These are phyloP conservation scores for Suhomyces sp. DNA, from an alignment of 805 yeast species.

Conservation along the genomic window DNA sequence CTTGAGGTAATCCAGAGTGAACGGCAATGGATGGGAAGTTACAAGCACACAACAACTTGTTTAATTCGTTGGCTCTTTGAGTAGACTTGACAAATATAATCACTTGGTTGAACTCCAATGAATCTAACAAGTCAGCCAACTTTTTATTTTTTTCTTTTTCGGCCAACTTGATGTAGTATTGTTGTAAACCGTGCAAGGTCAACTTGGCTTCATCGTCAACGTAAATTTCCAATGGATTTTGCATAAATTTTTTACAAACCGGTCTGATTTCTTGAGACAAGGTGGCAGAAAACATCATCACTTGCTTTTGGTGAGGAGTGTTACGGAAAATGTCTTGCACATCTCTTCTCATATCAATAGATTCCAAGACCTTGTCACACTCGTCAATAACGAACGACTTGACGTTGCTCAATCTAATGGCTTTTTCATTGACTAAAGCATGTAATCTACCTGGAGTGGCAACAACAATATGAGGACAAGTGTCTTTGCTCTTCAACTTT, in stretches of 20 bases:
- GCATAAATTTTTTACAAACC: constrained; percentile 96
- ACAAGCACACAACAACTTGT: constrained; percentile 82
- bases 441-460: constrained; percentile 98
- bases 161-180: constrained; percentile 83
- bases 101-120: constrained; percentile 95
- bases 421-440: constrained; percentile 89
- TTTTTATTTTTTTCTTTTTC: constrained; percentile 93
- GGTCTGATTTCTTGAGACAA: constrained; percentile 92
- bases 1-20: constrained; percentile 93
- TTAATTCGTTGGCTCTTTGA: constrained; percentile 86
- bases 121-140: constrained; percentile 87
- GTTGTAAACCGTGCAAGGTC: constrained; percentile 97
- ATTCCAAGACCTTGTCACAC: constrained; percentile 96
- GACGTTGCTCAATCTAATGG: constrained; percentile 79
- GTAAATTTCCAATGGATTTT: constrained; percentile 93
- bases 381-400: constrained; percentile 96
- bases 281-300: constrained; percentile 99
- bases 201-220: constrained; percentile 97
- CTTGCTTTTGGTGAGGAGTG: constrained; percentile 98
- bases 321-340: constrained; percentile 97
- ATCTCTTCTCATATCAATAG: constrained; percentile 93
- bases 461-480: constrained; percentile 94
- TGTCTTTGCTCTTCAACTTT: constrained; percentile 83
- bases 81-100: constrained; percentile 93
- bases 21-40: constrained; percentile 97